Evolutionary conservation across 164 flowering plant genomes (phyloP).

Genomic region (Nymphaea thermarum): DNA sequence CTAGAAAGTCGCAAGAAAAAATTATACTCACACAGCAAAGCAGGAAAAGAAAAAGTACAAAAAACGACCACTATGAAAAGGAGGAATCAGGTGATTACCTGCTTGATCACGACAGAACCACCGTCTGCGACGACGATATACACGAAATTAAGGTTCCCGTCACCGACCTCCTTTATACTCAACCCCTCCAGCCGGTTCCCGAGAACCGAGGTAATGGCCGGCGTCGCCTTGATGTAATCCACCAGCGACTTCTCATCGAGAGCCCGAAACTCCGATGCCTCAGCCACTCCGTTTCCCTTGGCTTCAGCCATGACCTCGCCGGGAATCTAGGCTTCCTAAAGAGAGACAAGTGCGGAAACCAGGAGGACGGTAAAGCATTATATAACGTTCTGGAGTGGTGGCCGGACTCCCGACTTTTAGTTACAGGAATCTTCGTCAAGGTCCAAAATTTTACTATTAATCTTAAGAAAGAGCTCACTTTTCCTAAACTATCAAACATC

Average conservation of each 20-base stretch:
- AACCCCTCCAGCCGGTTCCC: constrained; percentile 40
- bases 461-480: too few relatives aligned
- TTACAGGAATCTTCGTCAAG: too few relatives aligned
- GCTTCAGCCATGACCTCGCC: not conserved
- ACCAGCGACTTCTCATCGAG: constrained; percentile 57
- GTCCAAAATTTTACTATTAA: too few relatives aligned
- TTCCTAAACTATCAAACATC: too few relatives aligned
- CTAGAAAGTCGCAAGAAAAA: not conserved
- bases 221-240: constrained; percentile 66
- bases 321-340: not conserved
- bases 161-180: constrained; percentile 80
- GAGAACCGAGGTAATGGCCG: constrained; percentile 44
- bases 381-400: too few relatives aligned
- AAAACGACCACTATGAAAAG: not conserved
- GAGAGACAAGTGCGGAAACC: constrained; percentile 5
- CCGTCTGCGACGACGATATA: constrained; percentile 39
- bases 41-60: not conserved
- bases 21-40: not conserved
- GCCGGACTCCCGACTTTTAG: too few relatives aligned
- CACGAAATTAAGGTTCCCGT: constrained; percentile 73
- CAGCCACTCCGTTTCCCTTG: not conserved
- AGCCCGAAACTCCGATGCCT: constrained; percentile 39
- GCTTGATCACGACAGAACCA: constrained; percentile 43
- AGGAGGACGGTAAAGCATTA: not conserved
- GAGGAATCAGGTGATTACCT: constrained; percentile 18